Percentiles rank a stretch among this genome's conserved stretches.
Evolutionary conservation across 208 protist species (phyloP).

Genomic region (Tetramitus jugosus): DNA sequence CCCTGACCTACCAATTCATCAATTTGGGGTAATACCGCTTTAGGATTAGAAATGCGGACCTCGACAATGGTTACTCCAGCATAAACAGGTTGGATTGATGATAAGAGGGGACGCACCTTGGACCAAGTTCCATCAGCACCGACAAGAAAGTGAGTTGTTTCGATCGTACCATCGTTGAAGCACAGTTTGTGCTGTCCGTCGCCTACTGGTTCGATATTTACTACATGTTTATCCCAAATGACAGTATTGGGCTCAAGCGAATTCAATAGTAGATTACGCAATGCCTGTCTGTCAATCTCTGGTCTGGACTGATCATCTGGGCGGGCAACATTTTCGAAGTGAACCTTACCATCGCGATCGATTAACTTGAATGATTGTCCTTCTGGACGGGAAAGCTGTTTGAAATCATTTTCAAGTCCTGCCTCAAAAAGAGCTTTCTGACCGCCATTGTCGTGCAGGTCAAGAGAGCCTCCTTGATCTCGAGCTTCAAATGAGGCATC

Average conservation of each 20-base stretch:
- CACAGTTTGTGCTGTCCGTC: neutral
- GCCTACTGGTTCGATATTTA: no score
- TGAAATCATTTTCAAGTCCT: conserved; percentile 15
- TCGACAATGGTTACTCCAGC: neutral
- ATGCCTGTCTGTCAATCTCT: conserved; percentile 27
- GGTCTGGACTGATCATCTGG: conserved; percentile 4
- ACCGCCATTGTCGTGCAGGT: conserved; percentile 25
- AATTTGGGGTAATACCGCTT: neutral
- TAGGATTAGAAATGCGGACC: neutral
- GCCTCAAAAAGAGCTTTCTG: neutral
- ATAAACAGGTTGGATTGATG: neutral
- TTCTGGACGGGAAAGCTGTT: neutral
- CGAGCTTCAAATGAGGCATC: neutral
- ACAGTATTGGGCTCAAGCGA: neutral
- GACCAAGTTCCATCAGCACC: conserved; percentile 28
- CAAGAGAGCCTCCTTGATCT: conserved; percentile 20
- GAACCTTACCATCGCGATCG: neutral
- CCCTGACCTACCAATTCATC: neutral
- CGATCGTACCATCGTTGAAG: conserved; percentile 17
- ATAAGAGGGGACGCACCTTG: conserved; percentile 10
- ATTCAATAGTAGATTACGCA: conserved; percentile 24
- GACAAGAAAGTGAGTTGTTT: conserved; percentile 19
- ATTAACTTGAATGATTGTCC: conserved; percentile 16
- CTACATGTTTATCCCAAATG: no score
- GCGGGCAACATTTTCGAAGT: neutral